Evolutionary conservation across 176 grass and related monocot genomes (phyloP).

Genomic region (Aegilops longissima): DNA sequence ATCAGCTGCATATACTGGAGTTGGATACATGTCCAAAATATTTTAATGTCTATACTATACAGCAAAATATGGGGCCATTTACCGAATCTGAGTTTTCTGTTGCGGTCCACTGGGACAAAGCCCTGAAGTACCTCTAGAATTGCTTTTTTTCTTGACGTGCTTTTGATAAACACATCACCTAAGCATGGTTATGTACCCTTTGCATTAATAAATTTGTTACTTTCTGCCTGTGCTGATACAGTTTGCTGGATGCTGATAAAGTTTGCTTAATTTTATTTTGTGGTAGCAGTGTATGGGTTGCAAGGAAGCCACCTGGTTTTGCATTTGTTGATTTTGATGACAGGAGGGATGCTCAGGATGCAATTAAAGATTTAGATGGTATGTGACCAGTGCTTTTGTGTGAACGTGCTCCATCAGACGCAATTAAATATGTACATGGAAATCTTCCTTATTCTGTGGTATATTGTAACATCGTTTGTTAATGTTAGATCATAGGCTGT

Average conservation of each 20-base stretch:
- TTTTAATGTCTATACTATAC: not conserved
- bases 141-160: not conserved
- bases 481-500: not conserved
- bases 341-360: constrained; percentile 81
- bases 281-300: constrained; percentile 85
- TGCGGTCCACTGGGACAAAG: not conserved
- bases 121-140: not conserved
- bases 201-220: not conserved
- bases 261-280: not conserved
- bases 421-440: not conserved
- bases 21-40: not conserved
- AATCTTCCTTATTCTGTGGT: not conserved
- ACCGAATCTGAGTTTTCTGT: not conserved
- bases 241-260: not conserved
- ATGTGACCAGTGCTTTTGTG: constrained; percentile 7
- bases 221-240: too few relatives aligned
- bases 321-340: constrained; percentile 98
- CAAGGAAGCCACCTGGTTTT: constrained; percentile 88
- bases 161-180: not conserved
- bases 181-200: not conserved
- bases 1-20: not conserved
- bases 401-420: not conserved
- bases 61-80: not conserved
- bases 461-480: not conserved
- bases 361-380: constrained; percentile 89